Evolutionary conservation across 1,284 basidiomycete genomes (phyloP), one percentile per base, ranked within the genome.

Genomic region (Fomes fomentarius): DNA sequence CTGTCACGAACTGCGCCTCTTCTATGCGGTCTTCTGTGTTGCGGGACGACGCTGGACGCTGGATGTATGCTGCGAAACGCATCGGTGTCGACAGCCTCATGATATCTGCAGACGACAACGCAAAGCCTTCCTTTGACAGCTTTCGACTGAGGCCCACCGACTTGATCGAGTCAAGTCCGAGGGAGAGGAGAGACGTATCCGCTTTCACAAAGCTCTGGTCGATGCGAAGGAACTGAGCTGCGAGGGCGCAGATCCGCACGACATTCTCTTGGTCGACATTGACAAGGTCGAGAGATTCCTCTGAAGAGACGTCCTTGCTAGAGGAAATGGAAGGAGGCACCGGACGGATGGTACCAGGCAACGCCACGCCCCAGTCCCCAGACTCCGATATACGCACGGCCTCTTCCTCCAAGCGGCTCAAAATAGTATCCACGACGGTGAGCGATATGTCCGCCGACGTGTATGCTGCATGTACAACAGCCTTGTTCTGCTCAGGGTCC

Each of bases 101-200:
- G 37, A 78, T 64, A 42, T 76, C 71, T 22, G 65, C 57, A 7
- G 74, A 72, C 28, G 69, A 68, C 15, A 74, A 46, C 2, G 57
- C 51, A 33, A 71, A 63, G 1, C 72, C 75, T 38, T 68, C 63
- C 47, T 65, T 62, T n/a, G 64, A 61, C n/a, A 79, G 61, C 17
- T 52, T 43, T 34, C 68, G 72, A 40, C 74, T 71, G 22, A 81
- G 65, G 4, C 76, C 76, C 7, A 81, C 74, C 1, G 79, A 73
- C 57, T 73, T 76, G 55, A 81, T 76, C 7, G 79, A 81, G 54
- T 81, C 79, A 26, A 81, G 61, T 10, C 79, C 79, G 39, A 81
- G 65, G 9, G 77, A 72, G 10, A 81, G 65, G 22, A 81, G 70
- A 7, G 79, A 79, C 10, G 71, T 68, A 7, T 65, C 66, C 1